Evolutionary conservation across 139 green algal genomes (phyloP), one percentile per base, ranked within the genome.

Genomic region (Chlorella sp.): DNA sequence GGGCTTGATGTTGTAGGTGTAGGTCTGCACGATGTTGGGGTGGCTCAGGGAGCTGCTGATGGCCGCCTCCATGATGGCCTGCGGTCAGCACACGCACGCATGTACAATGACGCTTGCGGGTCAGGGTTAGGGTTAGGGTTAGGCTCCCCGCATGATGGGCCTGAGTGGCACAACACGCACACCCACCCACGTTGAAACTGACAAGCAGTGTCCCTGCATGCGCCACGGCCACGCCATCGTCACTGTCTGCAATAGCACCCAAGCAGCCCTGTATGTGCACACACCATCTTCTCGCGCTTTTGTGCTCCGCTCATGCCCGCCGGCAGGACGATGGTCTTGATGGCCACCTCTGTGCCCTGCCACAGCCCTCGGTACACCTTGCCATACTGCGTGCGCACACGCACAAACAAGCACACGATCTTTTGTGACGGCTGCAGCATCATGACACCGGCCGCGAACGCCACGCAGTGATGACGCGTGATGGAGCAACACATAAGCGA

Each of bases 31-130:
- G 59, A 74, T 75, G 74, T 80, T 80, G 5, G 74, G 74, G 67
- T 80, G 74, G n/a, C 34, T 62, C 20, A 80, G 67, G 5, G 35
- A 62, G 2, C 30, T 49, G 35, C 33, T 67, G 68, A 80, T 80
- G 59, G 74, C 75, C 0, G 83, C 79, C 75, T 88, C 83, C 77
- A 84, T 83, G 17, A 88, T 75, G 30, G 79, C 82, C 82, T 67
- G 61, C 27, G 22, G 55, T 64, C 20, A 55, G 10, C 17, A 17
- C 42, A 10, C 10, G 42, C 42, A 55, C 42, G 10, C 42, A 55
- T 10, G 42, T 55, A n/a, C n/a, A n/a, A n/a, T n/a, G n/a, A n/a
- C n/a, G n/a, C n/a, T n/a, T n/a, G n/a, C n/a, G n/a, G n/a, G n/a
- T n/a, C n/a, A n/a, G n/a, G n/a, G n/a, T n/a, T n/a, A n/a, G n/a